Conservation (phyloP, 768 basidiomycete species). For the Leccinum rimulosum region DNA sequence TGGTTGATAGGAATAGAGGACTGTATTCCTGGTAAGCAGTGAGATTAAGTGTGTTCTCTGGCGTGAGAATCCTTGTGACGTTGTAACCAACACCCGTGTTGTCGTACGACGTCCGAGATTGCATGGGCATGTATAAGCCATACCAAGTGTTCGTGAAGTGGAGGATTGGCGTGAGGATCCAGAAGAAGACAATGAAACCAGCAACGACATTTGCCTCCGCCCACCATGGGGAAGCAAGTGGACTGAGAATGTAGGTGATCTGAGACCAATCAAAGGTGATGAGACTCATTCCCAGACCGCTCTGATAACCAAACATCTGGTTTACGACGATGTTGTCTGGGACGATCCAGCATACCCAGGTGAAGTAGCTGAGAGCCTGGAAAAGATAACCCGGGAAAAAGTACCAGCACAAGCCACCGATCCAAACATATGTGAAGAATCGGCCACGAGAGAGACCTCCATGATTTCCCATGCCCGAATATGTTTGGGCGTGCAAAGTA, state of each 20-base stretch:
- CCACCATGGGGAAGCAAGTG: slow-evolving; percentile 35
- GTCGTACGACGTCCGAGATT: slow-evolving; percentile 42
- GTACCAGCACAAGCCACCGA: slow-evolving; percentile 44
- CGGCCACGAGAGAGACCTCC: slow-evolving; percentile 50
- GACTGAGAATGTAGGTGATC: slow-evolving; percentile 57
- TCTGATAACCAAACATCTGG: slow-evolving; percentile 67
- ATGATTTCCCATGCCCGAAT: slow-evolving; percentile 41
- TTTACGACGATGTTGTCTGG: slow-evolving; percentile 70
- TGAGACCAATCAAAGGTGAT: slow-evolving; percentile 82
- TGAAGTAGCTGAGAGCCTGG: slow-evolving; percentile 61
- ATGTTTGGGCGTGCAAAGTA: slow-evolving; percentile 62
- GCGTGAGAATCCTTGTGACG: slow-evolving; percentile 38
- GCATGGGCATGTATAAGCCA: slow-evolving; percentile 38
- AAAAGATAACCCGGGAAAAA: slow-evolving; percentile 76
- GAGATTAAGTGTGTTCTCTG: slow-evolving; percentile 31
- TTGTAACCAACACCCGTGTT: slow-evolving; percentile 41
- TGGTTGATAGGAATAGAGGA: slow-evolving; percentile 45
- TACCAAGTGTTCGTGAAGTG: slow-evolving; percentile 39
- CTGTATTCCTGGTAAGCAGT: slow-evolving; percentile 37
- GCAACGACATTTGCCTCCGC: slow-evolving; percentile 38
- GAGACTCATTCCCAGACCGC: slow-evolving; percentile 64
- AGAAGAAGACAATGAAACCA: slow-evolving; percentile 38
- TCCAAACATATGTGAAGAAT: slow-evolving; percentile 50
- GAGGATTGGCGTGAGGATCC: slow-evolving; percentile 28
- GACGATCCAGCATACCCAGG: slow-evolving; percentile 64